These are phyloP conservation scores for Steccherinum ochraceum DNA, from an alignment of 768 basidiomycete species.

Conservation along the genomic window DNA sequence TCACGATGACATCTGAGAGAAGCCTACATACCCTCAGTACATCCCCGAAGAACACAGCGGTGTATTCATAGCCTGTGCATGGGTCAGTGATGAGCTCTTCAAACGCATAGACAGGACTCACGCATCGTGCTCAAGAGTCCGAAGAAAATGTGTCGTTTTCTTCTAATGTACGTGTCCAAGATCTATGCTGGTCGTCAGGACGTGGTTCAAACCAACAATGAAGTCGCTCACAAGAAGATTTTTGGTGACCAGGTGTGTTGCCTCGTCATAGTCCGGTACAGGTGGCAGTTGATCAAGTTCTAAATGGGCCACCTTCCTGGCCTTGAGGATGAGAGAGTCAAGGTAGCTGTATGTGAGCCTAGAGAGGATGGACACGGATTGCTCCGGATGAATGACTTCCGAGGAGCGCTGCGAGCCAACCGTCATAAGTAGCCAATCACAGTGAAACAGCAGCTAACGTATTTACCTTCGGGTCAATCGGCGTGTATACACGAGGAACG, in stretches of 20 bases:
- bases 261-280: conserved; percentile 37
- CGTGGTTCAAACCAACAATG: background rate
- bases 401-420: conserved; percentile 9
- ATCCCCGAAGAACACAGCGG: no score
- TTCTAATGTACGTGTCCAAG: conserved; percentile 15
- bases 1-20: no score
- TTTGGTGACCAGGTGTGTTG: conserved; percentile 22
- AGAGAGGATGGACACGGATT: conserved; percentile 18
- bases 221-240: conserved; percentile 21
- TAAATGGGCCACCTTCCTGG: conserved; percentile 34
- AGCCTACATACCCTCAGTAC: no score
- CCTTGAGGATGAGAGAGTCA: conserved; percentile 39
- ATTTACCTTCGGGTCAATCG: conserved; percentile 9
- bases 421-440: background rate
- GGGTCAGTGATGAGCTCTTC: no score
- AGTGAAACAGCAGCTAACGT: background rate
- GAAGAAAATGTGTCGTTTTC: conserved; percentile 19
- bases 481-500: conserved; percentile 20
- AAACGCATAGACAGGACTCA: no score
- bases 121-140: conserved; percentile 18
- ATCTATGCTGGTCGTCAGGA: conserved; percentile 5
- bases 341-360: conserved; percentile 43
- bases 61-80: no score
- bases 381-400: conserved; percentile 15
- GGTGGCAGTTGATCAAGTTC: conserved; percentile 36